phyloP scores from a whole-genome alignment of 2,329 filamentous ascomycete genomes.

The Talaromyces verruculosus region DNA sequence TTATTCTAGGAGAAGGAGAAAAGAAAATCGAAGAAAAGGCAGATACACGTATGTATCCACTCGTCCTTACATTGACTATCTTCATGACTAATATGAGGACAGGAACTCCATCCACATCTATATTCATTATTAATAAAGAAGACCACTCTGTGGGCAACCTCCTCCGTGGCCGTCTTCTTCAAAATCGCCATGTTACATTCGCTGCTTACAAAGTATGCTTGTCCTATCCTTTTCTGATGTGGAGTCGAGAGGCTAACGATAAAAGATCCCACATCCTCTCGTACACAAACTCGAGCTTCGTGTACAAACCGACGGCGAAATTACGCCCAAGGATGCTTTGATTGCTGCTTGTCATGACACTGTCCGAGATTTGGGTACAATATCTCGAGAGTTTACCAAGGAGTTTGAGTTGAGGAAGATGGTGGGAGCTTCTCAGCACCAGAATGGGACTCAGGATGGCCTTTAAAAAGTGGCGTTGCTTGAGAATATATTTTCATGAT shows the following conservation, averaged over 20 bases:
- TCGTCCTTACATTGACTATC: neutral
- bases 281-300: conserved; percentile 66
- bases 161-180: conserved; percentile 79
- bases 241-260: neutral
- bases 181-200: conserved; percentile 80
- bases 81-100: neutral
- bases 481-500: neutral
- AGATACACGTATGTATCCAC: conserved; percentile 73
- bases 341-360: conserved; percentile 77
- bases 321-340: conserved; percentile 87
- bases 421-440: conserved; percentile 63
- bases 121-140: conserved; percentile 95
- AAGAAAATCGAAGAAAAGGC: conserved; percentile 89
- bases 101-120: conserved; percentile 92
- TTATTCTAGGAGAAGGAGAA: conserved; percentile 81
- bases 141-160: conserved; percentile 95
- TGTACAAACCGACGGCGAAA: conserved; percentile 84
- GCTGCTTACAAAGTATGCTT: conserved; percentile 79
- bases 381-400: conserved; percentile 86
- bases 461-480: conserved; percentile 9
- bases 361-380: conserved; percentile 73
- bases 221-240: neutral
- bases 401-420: conserved; percentile 89
- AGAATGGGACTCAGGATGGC: conserved; percentile 27
- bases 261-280: conserved; percentile 48